Evolutionary conservation across 2,329 filamentous ascomycete genomes (phyloP).

Genomic region (Sarocladium brachiariae): DNA sequence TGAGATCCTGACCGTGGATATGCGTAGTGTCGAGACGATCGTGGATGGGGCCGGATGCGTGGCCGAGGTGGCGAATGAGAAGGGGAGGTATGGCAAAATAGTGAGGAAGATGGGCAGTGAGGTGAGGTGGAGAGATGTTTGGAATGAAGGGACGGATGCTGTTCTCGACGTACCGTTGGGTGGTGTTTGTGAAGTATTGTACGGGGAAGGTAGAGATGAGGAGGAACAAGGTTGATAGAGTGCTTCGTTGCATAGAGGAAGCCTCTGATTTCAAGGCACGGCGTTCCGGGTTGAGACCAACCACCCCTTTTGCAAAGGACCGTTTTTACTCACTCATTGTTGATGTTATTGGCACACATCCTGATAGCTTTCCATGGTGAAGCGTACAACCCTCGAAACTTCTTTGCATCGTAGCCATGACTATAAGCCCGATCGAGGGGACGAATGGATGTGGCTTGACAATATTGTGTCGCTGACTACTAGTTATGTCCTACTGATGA

Average conservation of each 20-base stretch:
- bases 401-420: no score
- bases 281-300: background rate
- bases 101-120: conserved; percentile 31
- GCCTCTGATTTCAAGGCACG: background rate
- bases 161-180: conserved; percentile 96
- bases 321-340: no score
- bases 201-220: conserved; percentile 52
- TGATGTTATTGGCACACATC: no score
- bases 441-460: no score
- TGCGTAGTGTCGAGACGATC: conserved; percentile 77
- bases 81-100: conserved; percentile 18
- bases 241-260: background rate
- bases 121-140: conserved; percentile 67
- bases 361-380: no score
- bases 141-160: conserved; percentile 90
- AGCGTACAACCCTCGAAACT: no score
- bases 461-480: no score
- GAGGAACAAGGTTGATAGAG: conserved; percentile 10
- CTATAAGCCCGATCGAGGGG: no score
- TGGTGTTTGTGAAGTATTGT: conserved; percentile 90
- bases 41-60: conserved; percentile 87
- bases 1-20: conserved; percentile 74
- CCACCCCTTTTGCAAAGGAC: no score
- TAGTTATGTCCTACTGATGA: no score
- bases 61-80: conserved; percentile 37